A percentile compares a stretch with the other conserved stretches of the same genome.
phyloP scores from a whole-genome alignment of 441 rosid genomes.

The Dalechampia spathulata region DNA sequence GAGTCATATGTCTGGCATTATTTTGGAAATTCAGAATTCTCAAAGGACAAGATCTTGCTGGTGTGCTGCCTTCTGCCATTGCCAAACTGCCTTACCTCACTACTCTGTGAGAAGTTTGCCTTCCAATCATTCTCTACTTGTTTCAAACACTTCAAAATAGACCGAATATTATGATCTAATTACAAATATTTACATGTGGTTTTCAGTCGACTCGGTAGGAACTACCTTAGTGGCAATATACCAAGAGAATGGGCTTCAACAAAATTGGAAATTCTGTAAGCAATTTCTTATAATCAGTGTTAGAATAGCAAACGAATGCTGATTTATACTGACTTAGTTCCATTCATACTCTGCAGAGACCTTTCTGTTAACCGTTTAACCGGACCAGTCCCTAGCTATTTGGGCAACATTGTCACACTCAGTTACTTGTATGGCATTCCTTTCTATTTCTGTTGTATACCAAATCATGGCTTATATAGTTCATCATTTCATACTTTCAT shows the following conservation, averaged over 20 bases:
- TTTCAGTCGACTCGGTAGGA: slow-evolving; percentile 23
- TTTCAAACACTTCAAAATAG: too few species aligned
- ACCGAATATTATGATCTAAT: not conserved
- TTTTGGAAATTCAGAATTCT: slow-evolving; percentile 18
- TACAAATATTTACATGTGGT: slow-evolving; percentile 1
- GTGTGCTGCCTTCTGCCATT: slow-evolving; percentile 27
- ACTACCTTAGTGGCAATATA: slow-evolving; percentile 32
- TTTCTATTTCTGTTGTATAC: not conserved
- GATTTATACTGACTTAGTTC: not conserved
- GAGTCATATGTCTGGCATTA: too few species aligned
- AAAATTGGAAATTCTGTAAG: slow-evolving; percentile 33
- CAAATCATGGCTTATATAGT: not conserved
- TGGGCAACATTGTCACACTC: slow-evolving; percentile 32
- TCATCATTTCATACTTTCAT: not conserved
- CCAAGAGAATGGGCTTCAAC: slow-evolving; percentile 36
- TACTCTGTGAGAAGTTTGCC: slow-evolving; percentile 22
- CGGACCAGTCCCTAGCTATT: slow-evolving; percentile 27
- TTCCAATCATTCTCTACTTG: not conserved
- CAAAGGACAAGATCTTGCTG: slow-evolving; percentile 28
- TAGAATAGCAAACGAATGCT: not conserved
- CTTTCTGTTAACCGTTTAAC: slow-evolving; percentile 29
- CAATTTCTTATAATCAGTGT: slow-evolving; percentile 1
- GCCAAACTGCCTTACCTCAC: slow-evolving; percentile 28
- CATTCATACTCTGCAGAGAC: slow-evolving; percentile 17
- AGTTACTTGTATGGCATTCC: slow-evolving; percentile 21